phyloP scores from a whole-genome alignment of 2,329 filamentous ascomycete species.

The Neopestalotiopsis clavispora region DNA sequence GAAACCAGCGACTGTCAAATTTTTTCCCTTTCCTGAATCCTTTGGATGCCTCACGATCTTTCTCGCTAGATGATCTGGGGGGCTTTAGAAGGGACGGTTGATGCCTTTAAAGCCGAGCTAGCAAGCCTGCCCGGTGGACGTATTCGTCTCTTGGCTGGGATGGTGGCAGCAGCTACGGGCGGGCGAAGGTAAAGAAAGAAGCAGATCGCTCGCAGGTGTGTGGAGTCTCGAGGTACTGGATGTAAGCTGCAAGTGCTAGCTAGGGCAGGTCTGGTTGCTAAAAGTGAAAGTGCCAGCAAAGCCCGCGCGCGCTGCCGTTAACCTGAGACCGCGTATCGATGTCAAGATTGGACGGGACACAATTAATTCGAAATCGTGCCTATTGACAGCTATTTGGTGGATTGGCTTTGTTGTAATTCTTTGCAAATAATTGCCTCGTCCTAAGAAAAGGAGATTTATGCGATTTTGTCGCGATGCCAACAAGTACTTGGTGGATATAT shows the following conservation, averaged over 20 bases:
- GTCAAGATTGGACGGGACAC: not conserved
- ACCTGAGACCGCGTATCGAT: conserved; percentile 1
- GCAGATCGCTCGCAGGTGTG: not conserved
- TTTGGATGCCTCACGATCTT: conserved; percentile 10
- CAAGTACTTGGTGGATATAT: not conserved
- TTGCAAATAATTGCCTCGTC: not conserved
- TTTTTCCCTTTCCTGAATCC: conserved; percentile 3
- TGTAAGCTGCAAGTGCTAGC: not conserved
- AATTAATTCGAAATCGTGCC: not conserved
- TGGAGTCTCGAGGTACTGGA: not conserved
- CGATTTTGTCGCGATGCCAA: not conserved
- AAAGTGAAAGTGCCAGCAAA: not conserved
- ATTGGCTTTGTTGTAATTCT: not conserved
- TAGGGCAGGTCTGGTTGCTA: not conserved
- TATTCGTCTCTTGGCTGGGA: conserved; percentile 3
- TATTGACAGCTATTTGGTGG: not conserved
- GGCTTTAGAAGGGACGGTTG: not conserved
- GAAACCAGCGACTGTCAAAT: not conserved
- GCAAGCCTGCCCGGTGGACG: not conserved
- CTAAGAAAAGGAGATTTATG: not conserved
- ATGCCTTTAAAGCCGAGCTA: not conserved
- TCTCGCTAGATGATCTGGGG: not conserved
- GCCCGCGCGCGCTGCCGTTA: not conserved
- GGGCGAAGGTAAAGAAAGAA: not conserved
- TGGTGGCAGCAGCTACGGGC: not conserved